Base-by-base conservation (phyloP, 345 rosid genomes). In the Eutrema yunnanense region DNA sequence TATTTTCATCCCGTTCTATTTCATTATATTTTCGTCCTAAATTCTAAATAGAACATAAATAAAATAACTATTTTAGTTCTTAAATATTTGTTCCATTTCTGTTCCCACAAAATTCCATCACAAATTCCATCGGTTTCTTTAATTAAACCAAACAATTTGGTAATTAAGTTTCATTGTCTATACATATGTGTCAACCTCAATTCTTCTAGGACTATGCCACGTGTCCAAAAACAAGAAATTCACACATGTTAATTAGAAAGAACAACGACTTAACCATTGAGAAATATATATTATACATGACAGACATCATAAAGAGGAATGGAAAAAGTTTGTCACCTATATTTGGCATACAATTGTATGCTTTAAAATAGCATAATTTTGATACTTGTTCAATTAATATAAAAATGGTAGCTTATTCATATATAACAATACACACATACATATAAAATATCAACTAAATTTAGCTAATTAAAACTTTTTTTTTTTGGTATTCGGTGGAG, bases 321-420 rank as follows among this genome's bases (percentile, higher is more conserved):
- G 59, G 55, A 27, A 71, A 77, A 65, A 71, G 67, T 57, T 27
- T 57, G 50, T 63, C 27, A 71, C 63, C 80, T 77, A 71, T 50
- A 77, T 77, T 65, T 77, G 80, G 80, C 76, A 77, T 77, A 71
- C 76, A 77, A 57, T 65, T 6, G 76, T 58, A 71, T 65, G 72
- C 63, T 77, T 58, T 48, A 34, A 77, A 57, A 36, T 71, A 71
- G 76, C 72, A 71, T 71, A 49, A 55, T 30, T 57, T 56, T 57
- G 11, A 48, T 63, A 46, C 41, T 48, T 27, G 9, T 48, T 65
- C 52, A 14, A 65, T 34, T 65, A 64, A 48, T 71, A 71, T 65
- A 14, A 71, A 47, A 58, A 10, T 49, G 61, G 71, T 55, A 62
- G 69, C 67, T 64, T 42, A 60, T 67, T 74, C 68, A 52, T 57